Evolutionary conservation across 768 basidiomycete genomes (phyloP).

Genomic region (Cystobasidium ongulense): DNA sequence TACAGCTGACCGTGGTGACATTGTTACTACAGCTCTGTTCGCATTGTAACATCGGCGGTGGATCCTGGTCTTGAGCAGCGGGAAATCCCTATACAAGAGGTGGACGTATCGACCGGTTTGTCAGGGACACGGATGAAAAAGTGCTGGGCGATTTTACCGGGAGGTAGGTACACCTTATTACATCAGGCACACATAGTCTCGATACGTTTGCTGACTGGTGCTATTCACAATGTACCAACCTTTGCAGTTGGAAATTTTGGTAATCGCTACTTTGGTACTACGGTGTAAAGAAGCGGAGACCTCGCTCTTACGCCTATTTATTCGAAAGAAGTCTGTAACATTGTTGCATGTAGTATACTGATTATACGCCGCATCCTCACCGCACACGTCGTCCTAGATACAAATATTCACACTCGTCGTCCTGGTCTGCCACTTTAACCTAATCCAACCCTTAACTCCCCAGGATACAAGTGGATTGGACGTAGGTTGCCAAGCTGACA

Average conservation of each 20-base stretch:
- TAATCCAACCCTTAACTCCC: too few species aligned
- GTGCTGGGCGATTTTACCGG: slow-evolving; percentile 37
- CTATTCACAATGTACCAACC: not conserved
- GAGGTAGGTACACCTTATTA: slow-evolving; percentile 13
- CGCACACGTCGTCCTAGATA: not conserved
- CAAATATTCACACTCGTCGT: too few species aligned
- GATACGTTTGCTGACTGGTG: not conserved
- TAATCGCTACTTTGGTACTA: slow-evolving; percentile 26
- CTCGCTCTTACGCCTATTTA: not conserved
- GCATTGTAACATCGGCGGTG: slow-evolving; percentile 31
- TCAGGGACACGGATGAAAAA: slow-evolving; percentile 22
- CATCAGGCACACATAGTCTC: too few species aligned
- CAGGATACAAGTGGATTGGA: too few species aligned
- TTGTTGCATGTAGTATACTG: not conserved
- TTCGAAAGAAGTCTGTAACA: not conserved
- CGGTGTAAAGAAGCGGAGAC: not conserved
- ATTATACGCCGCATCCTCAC: not conserved
- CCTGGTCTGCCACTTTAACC: too few species aligned
- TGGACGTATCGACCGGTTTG: not conserved
- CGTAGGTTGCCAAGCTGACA: too few species aligned
- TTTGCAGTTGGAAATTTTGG: slow-evolving; percentile 22
- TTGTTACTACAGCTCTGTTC: slow-evolving; percentile 14
- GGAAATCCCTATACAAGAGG: slow-evolving; percentile 11
- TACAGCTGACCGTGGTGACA: too few species aligned
- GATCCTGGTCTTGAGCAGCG: slow-evolving; percentile 31